Evolutionary conservation across 345 rosid species (phyloP), one percentile per base, ranked within the genome.

Genomic region (Nasturtium officinale): DNA sequence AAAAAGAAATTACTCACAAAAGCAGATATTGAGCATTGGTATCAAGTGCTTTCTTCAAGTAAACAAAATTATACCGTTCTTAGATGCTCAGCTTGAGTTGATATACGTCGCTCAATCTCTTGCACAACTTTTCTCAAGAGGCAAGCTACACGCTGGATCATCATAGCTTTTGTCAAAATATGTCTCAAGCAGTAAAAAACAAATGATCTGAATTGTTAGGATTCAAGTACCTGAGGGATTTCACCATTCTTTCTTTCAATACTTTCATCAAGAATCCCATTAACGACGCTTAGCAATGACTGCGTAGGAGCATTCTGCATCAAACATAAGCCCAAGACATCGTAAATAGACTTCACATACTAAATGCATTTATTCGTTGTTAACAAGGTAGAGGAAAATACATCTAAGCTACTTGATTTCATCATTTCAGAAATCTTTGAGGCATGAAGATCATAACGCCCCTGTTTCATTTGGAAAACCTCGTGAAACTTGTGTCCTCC

Each of bases 31-130:
- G 60, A 77, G 1, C 13, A 11, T 50, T 38, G 45, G 2, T 55
- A 52, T 47, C 11, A 21, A 21, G 15, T 25, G 51, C 25, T 37
- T 37, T 55, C 52, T 43, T 30, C 1, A 37, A 11, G 56, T 9
- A 68, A 43, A 43, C 59, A 42, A 48, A 11, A 53, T 33, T 51
- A 79, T 83, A 95, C 99, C 30, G 92, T 95, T 90, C 92, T 82
- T 67, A 95, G 75, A 74, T 90, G 98, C 28, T 92, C 98, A 43
- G 98, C 92, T 83, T 95, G 99, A 71, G 99, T 95, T 69, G 99
- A 89, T 81, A 95, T 87, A 2, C 99, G 94, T 17, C 97, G 81
- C 79, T 89, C 99, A 60, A 95, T 92, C 89, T 95, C 98, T 78
- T 84, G 99, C 71, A 89, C 96, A 5, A 90, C 96, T 82, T 89